Evolutionary conservation across 805 yeast species (phyloP).

Genomic region (Lipomyces japonicus): DNA sequence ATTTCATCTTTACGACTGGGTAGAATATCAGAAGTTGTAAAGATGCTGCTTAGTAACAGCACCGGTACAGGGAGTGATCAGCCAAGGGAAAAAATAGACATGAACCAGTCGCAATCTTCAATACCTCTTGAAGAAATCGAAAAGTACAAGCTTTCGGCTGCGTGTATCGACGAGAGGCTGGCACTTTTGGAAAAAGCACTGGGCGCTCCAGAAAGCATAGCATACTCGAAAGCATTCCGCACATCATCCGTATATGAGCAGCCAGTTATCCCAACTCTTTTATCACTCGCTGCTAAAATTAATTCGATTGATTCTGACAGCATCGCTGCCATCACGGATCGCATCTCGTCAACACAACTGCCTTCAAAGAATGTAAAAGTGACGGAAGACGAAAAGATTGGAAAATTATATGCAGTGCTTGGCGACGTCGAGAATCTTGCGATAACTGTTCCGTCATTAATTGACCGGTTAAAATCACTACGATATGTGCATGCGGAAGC

Average conservation of each 20-base stretch:
- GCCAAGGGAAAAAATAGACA: too few species aligned
- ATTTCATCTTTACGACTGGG: too few species aligned
- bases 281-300: slow-evolving; percentile 12
- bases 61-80: too few species aligned
- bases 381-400: slow-evolving; percentile 7
- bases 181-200: slow-evolving; percentile 14
- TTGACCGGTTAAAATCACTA: slow-evolving; percentile 17
- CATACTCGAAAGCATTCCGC: slow-evolving; percentile 2
- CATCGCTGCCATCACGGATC: too few species aligned
- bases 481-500: slow-evolving; percentile 23
- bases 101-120: background rate
- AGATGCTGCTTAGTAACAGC: too few species aligned
- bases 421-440: slow-evolving; percentile 10
- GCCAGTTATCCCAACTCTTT: slow-evolving; percentile 17
- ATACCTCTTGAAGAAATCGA: background rate
- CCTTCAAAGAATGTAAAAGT: background rate
- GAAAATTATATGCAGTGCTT: slow-evolving; percentile 7
- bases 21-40: too few species aligned
- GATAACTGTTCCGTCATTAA: slow-evolving; percentile 11
- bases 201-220: slow-evolving; percentile 11
- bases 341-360: background rate
- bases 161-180: slow-evolving; percentile 11
- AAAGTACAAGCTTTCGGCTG: background rate
- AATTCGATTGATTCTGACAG: too few species aligned
- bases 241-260: slow-evolving; percentile 10